These are phyloP conservation scores for Colletotrichum limetticola DNA, from an alignment of 2,329 filamentous ascomycete genomes.

Conservation along the genomic window DNA sequence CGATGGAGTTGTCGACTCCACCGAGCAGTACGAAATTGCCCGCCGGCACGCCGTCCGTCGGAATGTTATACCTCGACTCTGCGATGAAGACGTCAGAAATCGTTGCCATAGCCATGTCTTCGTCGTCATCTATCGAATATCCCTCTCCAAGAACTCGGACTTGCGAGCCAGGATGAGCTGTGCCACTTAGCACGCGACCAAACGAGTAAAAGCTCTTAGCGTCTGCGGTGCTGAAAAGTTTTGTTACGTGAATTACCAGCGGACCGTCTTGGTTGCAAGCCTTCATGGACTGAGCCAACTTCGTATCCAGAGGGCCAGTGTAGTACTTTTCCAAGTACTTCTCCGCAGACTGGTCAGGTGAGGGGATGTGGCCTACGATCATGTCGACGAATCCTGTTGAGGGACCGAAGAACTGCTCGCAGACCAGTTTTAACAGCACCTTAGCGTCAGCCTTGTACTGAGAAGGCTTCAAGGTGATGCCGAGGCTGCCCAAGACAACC, in stretches of 20 bases:
- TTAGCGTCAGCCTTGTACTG: constrained; percentile 93
- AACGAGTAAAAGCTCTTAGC: constrained; percentile 93
- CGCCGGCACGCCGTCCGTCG: constrained; percentile 90
- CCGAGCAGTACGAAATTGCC: constrained; percentile 93
- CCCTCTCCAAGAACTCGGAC: constrained; percentile 94
- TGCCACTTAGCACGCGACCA: constrained; percentile 92
- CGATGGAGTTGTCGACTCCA: constrained; percentile 96
- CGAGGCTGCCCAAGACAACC: constrained; percentile 79
- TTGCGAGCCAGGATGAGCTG: constrained; percentile 81
- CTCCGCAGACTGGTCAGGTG: constrained; percentile 81
- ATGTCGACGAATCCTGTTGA: constrained; percentile 95
- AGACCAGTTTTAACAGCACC: constrained; percentile 87
- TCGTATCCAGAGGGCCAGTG: constrained; percentile 87
- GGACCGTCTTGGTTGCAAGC: constrained; percentile 90
- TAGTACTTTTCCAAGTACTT: constrained; percentile 87
- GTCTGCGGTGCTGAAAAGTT: constrained; percentile 90
- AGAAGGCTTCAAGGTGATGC: constrained; percentile 89
- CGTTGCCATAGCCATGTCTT: constrained; percentile 92
- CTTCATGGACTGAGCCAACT: constrained; percentile 82
- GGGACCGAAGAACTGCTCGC: constrained; percentile 94
- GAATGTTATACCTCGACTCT: constrained; percentile 92
- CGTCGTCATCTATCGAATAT: constrained; percentile 96
- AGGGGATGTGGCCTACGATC: constrained; percentile 89
- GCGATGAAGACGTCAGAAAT: constrained; percentile 90
- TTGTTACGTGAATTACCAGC: constrained; percentile 90